Evolutionary conservation across 1,139 yeast genomes (phyloP), one percentile per base, ranked within the genome.

Genomic region (Candida labiduridarum): DNA sequence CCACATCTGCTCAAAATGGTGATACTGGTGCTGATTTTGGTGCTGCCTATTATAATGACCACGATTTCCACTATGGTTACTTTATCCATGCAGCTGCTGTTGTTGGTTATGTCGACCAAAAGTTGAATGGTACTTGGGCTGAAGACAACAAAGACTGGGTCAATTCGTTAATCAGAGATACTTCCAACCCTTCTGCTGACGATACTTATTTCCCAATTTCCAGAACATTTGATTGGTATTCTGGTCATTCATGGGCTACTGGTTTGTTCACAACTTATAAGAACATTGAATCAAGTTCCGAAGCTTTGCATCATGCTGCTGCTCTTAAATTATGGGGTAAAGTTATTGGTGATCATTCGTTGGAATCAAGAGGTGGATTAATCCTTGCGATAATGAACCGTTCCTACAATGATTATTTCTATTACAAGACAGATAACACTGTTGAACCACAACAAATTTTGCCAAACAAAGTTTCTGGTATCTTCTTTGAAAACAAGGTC

Each of bases 181-280:
- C 85, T 49, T 90, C 92, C 36, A 87, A 88, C 60, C 95, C 91
- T 31, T 79, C 85, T 51, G 65, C 51, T 31, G 72, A 71, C 2
- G 95, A 87, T 63, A 49, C 72, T 1, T 79, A 78, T 63, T 89
- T 87, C 83, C 96, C 96, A 3, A 87, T 83, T 14, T 86, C 81
- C 45, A 79, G 96, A 63, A 79, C 78, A 77, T 89, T 88, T 67
- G 94, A 87, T 65, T 89, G 89, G 89, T 89, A 70, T 69, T 77
- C 78, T 43, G 96, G 96, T 31, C 96, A 89, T 66, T 86, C 95
- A 1, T 88, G 94, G 91, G 95, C 96, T 7, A 81, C 81, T 51
- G 96, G 96, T 15, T 71, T 88, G 55, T 84, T 82, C 61, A 80
- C 78, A 35, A 71, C 83, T 57, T 87, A 84, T 35, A 84, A 84